phyloP scores from a whole-genome alignment of 2,329 filamentous ascomycete genomes.

The Pseudogymnoascus sp. region DNA sequence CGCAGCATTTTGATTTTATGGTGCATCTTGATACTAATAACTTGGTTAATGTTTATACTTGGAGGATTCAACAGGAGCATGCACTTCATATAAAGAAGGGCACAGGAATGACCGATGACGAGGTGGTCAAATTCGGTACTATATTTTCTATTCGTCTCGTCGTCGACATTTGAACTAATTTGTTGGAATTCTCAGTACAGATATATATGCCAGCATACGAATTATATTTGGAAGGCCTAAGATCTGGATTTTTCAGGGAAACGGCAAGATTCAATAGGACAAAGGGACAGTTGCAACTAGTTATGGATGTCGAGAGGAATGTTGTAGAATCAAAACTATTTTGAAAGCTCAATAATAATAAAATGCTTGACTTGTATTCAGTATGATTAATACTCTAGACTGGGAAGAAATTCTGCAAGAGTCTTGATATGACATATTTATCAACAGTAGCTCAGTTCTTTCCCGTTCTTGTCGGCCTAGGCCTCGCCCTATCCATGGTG shows the following conservation, averaged over 20 bases:
- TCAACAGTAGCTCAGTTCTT: background rate
- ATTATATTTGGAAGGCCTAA: conserved; percentile 41
- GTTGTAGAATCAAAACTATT: background rate
- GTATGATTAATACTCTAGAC: background rate
- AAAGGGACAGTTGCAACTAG: conserved; percentile 20
- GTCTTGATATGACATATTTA: background rate
- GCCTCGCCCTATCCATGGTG: background rate
- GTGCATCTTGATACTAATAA: conserved; percentile 58
- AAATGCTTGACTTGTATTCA: background rate
- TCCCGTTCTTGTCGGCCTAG: background rate
- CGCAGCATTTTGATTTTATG: conserved; percentile 51
- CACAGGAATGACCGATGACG: conserved; percentile 55
- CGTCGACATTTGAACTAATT: background rate
- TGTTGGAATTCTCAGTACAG: conserved; percentile 33
- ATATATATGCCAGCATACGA: conserved; percentile 49
- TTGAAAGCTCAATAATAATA: background rate
- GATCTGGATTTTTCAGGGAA: conserved; percentile 37
- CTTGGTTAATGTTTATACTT: conserved; percentile 55
- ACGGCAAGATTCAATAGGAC: conserved; percentile 11
- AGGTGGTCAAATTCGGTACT: conserved; percentile 49
- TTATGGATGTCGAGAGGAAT: background rate
- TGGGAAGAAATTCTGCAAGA: background rate
- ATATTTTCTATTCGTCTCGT: background rate
- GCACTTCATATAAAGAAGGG: conserved; percentile 48
- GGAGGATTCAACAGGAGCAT: conserved; percentile 58